Percentiles rank a stretch among this genome's conserved stretches.
Conservation (phyloP, 208 protist genomes). For the Naegleria fowleri region DNA sequence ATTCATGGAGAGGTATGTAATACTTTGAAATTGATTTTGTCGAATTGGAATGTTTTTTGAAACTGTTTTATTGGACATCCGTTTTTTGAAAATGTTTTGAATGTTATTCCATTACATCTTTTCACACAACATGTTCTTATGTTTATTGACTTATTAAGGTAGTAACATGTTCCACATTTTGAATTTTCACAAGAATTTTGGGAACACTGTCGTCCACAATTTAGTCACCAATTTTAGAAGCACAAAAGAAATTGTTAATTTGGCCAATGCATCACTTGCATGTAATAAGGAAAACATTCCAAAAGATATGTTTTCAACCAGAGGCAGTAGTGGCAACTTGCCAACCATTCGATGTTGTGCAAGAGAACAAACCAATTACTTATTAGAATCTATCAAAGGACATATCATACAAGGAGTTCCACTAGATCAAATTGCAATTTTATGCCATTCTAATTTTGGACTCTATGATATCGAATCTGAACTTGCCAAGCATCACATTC, state of each 20-base stretch:
- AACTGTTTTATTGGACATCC: too few relatives aligned
- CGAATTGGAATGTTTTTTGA: too few relatives aligned
- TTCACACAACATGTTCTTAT: too few relatives aligned
- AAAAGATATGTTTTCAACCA: neutral
- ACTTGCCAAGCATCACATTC: neutral
- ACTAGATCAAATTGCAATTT: neutral
- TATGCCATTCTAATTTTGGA: neutral
- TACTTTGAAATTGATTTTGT: too few relatives aligned
- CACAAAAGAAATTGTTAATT: neutral
- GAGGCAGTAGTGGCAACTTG: neutral
- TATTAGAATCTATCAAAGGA: neutral
- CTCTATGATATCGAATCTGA: neutral
- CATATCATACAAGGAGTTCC: neutral
- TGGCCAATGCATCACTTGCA: neutral
- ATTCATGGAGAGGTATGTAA: neutral
- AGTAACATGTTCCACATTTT: neutral
- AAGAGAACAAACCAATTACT: too few relatives aligned
- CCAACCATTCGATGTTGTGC: neutral
- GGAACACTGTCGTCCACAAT: neutral
- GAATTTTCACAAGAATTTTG: neutral
- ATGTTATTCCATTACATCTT: too few relatives aligned
- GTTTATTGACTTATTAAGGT: too few relatives aligned
- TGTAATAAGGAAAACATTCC: neutral
- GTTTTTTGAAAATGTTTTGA: too few relatives aligned
- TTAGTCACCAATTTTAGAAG: neutral